phyloP scores from a whole-genome alignment of 768 basidiomycete species.

The Phanerochaete sordida region DNA sequence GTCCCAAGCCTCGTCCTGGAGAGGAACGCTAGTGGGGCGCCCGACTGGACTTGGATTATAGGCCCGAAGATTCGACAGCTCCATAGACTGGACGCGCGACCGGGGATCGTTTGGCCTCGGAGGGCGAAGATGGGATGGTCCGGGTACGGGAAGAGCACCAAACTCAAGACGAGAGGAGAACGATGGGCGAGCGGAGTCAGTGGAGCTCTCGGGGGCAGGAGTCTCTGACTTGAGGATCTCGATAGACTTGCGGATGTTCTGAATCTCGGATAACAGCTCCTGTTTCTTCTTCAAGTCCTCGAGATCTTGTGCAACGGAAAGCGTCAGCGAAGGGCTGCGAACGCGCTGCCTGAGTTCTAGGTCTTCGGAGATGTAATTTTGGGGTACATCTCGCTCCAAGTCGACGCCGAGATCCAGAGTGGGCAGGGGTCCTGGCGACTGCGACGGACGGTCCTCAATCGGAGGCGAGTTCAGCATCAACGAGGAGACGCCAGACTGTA shows the following conservation, averaged over 20 bases:
- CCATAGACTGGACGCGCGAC: conserved; percentile 70
- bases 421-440: conserved; percentile 58
- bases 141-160: conserved; percentile 43
- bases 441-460: conserved; percentile 52
- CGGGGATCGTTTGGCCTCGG: conserved; percentile 69
- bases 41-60: conserved; percentile 50
- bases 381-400: conserved; percentile 73
- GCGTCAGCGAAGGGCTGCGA: conserved; percentile 21
- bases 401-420: conserved; percentile 71
- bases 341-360: conserved; percentile 28
- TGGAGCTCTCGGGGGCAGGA: conserved; percentile 58
- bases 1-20: conserved; percentile 82
- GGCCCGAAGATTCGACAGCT: conserved; percentile 45
- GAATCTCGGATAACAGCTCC: conserved; percentile 71
- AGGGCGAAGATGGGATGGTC: conserved; percentile 59
- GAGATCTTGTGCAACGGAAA: conserved; percentile 34
- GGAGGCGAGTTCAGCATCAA: conserved; percentile 60
- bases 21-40: conserved; percentile 71
- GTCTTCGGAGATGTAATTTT: conserved; percentile 56
- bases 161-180: conserved; percentile 66
- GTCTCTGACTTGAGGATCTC: conserved; percentile 72
- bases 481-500: conserved; percentile 68
- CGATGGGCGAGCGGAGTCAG: conserved; percentile 54
- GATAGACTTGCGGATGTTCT: conserved; percentile 75
- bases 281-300: conserved; percentile 67